A percentile compares a stretch with the other conserved stretches of the same genome.
Conservation (phyloP, 257 asterid species). For the Ehretia macrophylla region DNA sequence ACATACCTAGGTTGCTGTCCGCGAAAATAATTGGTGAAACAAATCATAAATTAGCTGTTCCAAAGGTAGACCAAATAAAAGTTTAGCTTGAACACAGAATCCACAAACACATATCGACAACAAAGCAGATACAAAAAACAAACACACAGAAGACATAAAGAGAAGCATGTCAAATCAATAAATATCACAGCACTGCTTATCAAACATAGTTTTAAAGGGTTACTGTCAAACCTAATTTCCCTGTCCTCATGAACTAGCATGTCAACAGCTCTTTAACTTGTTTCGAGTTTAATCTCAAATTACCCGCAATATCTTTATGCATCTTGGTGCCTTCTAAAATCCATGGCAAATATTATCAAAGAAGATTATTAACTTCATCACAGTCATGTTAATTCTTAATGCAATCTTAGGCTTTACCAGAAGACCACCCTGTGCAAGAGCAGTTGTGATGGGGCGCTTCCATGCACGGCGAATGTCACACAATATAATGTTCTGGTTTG, state of each 20-base stretch:
- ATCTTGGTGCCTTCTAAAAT: not conserved
- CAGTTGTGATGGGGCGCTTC: slow-evolving; percentile 81
- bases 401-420: slow-evolving; percentile 46
- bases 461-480: slow-evolving; percentile 73
- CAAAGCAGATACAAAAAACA: not conserved
- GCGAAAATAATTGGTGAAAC: not conserved
- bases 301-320: too few relatives aligned
- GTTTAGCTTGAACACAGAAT: not conserved
- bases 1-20: slow-evolving; percentile 84
- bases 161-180: too few relatives aligned
- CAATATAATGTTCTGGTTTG: slow-evolving; percentile 87
- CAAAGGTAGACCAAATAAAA: not conserved
- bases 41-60: not conserved
- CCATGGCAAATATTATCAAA: not conserved
- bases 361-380: not conserved
- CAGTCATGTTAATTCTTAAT: not conserved
- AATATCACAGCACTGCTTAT: too few relatives aligned
- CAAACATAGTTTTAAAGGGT: too few relatives aligned
- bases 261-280: too few relatives aligned
- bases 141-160: too few relatives aligned
- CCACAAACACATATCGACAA: too few relatives aligned
- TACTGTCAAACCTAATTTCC: too few relatives aligned
- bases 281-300: too few relatives aligned
- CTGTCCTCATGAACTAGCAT: too few relatives aligned
- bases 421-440: slow-evolving; percentile 95